phyloP scores from a whole-genome alignment of 139 green algal genomes.

The Chlorella sorokiniana region DNA sequence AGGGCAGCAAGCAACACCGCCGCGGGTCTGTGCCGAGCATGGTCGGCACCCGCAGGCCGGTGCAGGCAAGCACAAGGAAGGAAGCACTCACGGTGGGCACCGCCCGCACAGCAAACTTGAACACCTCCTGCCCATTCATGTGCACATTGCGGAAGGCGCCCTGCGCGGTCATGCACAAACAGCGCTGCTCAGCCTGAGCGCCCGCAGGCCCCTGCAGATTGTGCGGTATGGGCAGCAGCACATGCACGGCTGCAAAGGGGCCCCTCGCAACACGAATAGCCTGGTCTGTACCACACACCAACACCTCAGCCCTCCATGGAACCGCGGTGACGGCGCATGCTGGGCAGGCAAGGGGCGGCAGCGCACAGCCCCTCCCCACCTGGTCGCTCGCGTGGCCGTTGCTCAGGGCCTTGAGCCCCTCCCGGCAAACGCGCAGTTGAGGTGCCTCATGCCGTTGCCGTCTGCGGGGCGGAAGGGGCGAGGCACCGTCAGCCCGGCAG shows the following conservation, averaged over 20 bases:
- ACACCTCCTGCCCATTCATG: conserved; percentile 98
- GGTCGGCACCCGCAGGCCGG: too few species aligned
- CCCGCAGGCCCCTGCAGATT: background rate
- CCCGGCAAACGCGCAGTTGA: conserved; percentile 65
- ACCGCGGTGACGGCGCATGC: too few species aligned
- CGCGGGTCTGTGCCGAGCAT: too few species aligned
- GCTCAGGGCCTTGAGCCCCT: conserved; percentile 26
- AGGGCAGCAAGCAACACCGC: too few species aligned
- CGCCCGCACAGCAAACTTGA: conserved; percentile 95
- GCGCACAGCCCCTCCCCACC: background rate
- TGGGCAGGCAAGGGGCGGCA: background rate
- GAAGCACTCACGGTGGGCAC: conserved; percentile 81
- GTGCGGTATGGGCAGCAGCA: too few species aligned
- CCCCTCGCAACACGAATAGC: too few species aligned
- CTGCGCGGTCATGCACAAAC: conserved; percentile 12
- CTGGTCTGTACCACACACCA: too few species aligned
- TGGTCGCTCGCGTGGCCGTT: conserved; percentile 8
- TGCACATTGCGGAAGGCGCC: conserved; percentile 79
- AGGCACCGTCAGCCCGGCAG: background rate
- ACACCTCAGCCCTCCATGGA: too few species aligned
- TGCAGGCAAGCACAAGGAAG: too few species aligned
- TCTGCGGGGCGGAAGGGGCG: conserved; percentile 59
- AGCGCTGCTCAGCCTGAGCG: too few species aligned
- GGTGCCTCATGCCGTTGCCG: conserved; percentile 79
- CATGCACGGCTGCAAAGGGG: too few species aligned